Percentiles rank a stretch among this genome's conserved stretches.
Evolutionary conservation across 805 yeast genomes (phyloP).

Genomic region (Hanseniaspora hatyaiensis): DNA sequence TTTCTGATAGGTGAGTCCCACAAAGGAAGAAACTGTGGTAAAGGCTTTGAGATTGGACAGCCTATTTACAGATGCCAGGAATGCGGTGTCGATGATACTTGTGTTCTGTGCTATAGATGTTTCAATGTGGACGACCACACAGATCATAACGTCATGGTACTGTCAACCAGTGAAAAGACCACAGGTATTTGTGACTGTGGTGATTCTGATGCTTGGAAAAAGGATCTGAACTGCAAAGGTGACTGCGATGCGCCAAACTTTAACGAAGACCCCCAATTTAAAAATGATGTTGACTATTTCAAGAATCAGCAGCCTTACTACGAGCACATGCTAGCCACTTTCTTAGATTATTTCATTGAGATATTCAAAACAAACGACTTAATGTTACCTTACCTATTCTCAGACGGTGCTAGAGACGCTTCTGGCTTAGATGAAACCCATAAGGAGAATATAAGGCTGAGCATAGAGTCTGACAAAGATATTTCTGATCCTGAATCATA

Average conservation of each 20-base stretch:
- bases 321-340: constrained; percentile 25
- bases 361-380: constrained; percentile 30
- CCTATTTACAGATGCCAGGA: constrained; percentile 62
- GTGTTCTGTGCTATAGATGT: constrained; percentile 65
- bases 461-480: background rate
- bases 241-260: constrained; percentile 16
- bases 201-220: constrained; percentile 52
- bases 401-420: background rate
- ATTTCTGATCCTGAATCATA: constrained; percentile 26
- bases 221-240: constrained; percentile 40
- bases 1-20: constrained; percentile 28
- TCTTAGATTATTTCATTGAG: constrained; percentile 35
- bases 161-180: constrained; percentile 36
- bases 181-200: constrained; percentile 68
- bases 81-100: constrained; percentile 67
- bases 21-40: constrained; percentile 56
- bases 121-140: constrained; percentile 58
- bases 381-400: background rate
- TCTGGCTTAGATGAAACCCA: no score
- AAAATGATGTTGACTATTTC: constrained; percentile 1
- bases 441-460: background rate
- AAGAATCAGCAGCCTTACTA: constrained; percentile 18
- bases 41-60: constrained; percentile 48
- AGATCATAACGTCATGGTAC: constrained; percentile 51
- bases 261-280: constrained; percentile 13